Base-by-base conservation (phyloP, 805 yeast species). In the Zygotorulaspora danielsina region DNA sequence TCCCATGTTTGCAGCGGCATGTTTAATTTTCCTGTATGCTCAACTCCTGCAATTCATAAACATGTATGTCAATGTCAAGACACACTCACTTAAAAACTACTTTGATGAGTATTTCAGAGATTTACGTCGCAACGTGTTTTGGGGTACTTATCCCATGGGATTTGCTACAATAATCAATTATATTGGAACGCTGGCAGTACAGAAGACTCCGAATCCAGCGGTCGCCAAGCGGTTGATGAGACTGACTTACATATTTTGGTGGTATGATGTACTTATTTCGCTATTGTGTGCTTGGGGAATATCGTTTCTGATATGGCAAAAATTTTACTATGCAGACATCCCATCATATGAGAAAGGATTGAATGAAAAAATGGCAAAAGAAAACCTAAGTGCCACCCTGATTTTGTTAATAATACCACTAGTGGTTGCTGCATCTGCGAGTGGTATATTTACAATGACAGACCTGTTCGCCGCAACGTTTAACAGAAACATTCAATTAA, bases 141-240 rank as follows among this genome's bases (percentile, higher is more conserved):
- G 85, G 64, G 96, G 95, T 5, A 79, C 90, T 46, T 72, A 75
- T 41, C 80, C 86, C 12, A 88, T 88, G 96, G 96, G 88, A 1
- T 69, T 70, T 46, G 71, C 77, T 8, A 78, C 95, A 2, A 59
- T 87, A 45, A 66, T 81, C 20, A 80, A 77, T 54, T 75, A 73
- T 63, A 59, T 81, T 19, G 70, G 69, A 44, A 59, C 56, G 24
- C 45, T 82, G 19, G 67, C 76, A 13, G 67, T 69, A 11, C 7
- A 30, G 12, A 36, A 35, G 19, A 41, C 44, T 6, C 32, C 34
- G 12, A 42, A 39, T 36, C 19, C 33, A 3, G 49, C 33, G 45
- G 55, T 37, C 50, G 54, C 47, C 8, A 49, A 57, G 19, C 60
- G 61, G 9, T 67, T 82, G 71, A 63, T 71, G 29, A 64, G 75